Evolutionary conservation across 306 rosid genomes (phyloP).

Genomic region (Citrullus colocynthis): DNA sequence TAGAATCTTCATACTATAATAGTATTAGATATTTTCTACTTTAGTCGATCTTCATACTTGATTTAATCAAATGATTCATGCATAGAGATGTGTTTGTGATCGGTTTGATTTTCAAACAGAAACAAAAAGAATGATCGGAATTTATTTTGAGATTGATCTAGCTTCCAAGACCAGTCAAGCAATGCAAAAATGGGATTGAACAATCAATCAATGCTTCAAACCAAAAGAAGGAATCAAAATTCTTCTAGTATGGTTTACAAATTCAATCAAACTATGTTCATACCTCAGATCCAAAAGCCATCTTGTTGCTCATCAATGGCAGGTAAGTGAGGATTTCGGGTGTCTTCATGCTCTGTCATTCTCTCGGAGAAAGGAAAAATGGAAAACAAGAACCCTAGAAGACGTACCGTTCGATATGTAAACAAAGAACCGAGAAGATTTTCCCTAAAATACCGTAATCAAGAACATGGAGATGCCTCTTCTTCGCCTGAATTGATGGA

Average conservation of each 20-base stretch:
- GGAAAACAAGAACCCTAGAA: not conserved
- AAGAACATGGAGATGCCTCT: not conserved
- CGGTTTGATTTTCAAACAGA: no score
- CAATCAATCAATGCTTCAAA: not conserved
- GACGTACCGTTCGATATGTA: not conserved
- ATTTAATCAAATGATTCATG: no score
- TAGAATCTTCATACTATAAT: no score
- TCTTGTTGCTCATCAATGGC: not conserved
- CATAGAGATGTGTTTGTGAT: no score
- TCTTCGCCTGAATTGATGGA: not conserved
- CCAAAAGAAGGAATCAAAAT: not conserved
- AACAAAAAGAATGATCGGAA: not conserved
- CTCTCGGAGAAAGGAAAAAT: not conserved
- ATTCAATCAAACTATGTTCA: not conserved
- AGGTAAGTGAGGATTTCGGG: not conserved
- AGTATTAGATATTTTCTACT: no score
- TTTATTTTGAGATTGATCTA: not conserved
- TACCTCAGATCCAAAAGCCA: not conserved
- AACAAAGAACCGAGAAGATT: not conserved
- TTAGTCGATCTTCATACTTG: no score
- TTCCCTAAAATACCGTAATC: not conserved
- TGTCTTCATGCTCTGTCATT: not conserved
- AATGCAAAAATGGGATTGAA: no score
- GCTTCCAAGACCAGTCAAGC: no score
- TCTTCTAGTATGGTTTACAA: not conserved